Base-by-base conservation (phyloP, 164 flowering plant species). In the Magnolia sinica region DNA sequence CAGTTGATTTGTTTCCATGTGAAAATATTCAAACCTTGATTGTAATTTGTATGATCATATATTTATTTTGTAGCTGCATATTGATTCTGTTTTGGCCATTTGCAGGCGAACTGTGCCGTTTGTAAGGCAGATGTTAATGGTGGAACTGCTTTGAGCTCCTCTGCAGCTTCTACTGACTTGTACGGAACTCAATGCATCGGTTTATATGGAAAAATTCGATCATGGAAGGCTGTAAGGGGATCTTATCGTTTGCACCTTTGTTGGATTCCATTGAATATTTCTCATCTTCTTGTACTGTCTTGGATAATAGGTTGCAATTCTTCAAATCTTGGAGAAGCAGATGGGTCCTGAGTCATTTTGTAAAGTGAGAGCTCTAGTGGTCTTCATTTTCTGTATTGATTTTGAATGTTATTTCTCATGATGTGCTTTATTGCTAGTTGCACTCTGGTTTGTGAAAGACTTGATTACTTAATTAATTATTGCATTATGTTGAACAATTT, bases 251-350 rank as follows among this genome's bases (percentile, higher is more conserved):
- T 67, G n/a, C 59, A 20, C 68, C 68, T 68, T 14, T 58, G 7
- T 63, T n/a, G 14, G 14, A 18, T 61, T 18, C 24, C 16, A 49
- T 14, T 61, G 67, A 1, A 9, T 7, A 50, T 7, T 7, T 23
- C 4, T 70, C 20, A 27, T 69, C 49, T 65, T 72, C 1, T 50
- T 55, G 8, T 73, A 66, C 37, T 23, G 18, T 73, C 67, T 65
- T 24, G 73, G 50, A 50, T 76, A 18, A 71, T 74, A 95, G 99
- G 97, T 96, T 79, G 96, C 99, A 27, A 73, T 96, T 80, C 97
- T 96, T 78, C 96, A 96, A 82, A 94, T 96, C 97, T 79, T 96
- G 85, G 99, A 96, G 84, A 96, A 96, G 83, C 99, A 96, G 84
- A 96, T 96, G 97, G 99, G 99, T 5, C 97, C 98, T 1, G 98